Base-by-base conservation (phyloP, 2,329 filamentous ascomycete species). In the Penicillium vulpinum region DNA sequence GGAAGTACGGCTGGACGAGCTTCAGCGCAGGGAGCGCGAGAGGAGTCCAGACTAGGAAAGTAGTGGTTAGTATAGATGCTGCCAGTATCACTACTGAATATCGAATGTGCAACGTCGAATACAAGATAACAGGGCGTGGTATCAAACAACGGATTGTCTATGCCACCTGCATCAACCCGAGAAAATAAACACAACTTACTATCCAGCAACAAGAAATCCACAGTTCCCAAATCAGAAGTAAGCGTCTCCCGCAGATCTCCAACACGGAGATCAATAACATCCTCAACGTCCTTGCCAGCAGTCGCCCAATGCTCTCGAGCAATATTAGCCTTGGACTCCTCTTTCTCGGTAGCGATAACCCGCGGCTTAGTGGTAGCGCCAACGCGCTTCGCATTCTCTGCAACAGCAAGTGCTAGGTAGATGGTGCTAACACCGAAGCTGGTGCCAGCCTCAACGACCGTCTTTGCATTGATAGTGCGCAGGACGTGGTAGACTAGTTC, bases 391-490 rank as follows among this genome's bases (percentile, higher is more conserved):
- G 73, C 74, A 56, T 82, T 85, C 53, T 82, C 75, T 0, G 76
- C 76, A 0, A 83, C 81, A 0, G 83, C 85, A 2, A 87, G 73
- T 0, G 84, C 83, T 2, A 87, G 77, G 57, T 86, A 88, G 43
- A 87, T 84, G 0, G 85, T 87, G 54, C 81, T 84, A 1, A 88
- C 79, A 2, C 85, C 85, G 56, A 84, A 87, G 40, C 79, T 82
- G 0, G 85, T 87, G 1, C 85, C 85, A 0, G 83, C 84, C 65
- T 88, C 85, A 36, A 87, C 79, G 22, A 86, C 72, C 40, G 77
- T 78, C 2, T 73, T 74, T 0, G 84, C 84, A 2, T 78, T 75
- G 10, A 71, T 80, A 11, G 78, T 74, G 3, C 78, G 77, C 3
- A 79, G 66, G 0, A 87, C 74, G 18, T 82, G 79, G 67, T 87